Evolutionary conservation across 2,329 filamentous ascomycete genomes (phyloP), one percentile per base, ranked within the genome.

Genomic region (Sphaerostilbella broomeana): DNA sequence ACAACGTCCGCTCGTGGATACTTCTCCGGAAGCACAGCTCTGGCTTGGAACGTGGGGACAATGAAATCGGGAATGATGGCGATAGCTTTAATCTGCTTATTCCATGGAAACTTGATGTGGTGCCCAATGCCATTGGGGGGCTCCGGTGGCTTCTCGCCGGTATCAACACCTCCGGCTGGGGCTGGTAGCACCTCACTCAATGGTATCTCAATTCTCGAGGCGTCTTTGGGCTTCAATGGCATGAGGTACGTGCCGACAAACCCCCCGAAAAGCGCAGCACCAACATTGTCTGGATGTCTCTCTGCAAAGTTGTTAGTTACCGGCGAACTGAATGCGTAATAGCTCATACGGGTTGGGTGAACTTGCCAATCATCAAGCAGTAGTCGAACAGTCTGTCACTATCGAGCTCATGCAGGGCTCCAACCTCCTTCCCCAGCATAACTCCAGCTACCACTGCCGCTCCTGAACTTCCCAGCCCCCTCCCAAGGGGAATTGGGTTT

Each of bases 211-310:
- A 84, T 88, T 47, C 92, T 78, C 46, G 87, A 86, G 45, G 88
- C 82, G 55, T 97, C 90, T 61, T 88, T 86, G 4, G 88, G 85
- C 50, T 85, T 80, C 49, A 97, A 73, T 44, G 94, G 90, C 66
- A 94, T 94, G 45, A 97, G 76, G 59, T 97, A 97, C 13, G 90
- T 95, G 45, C 92, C 92, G 18, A 98, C 88, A 51, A 98, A 97
- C 21, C 92, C 92, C 50, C 92, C 92, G 55, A 94, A 97, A 24
- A 97, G 77, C 6, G 92, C 89, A 11, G 92, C 92, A 42, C 89
- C 92, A 36, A 98, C 87, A 57, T 95, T 95, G 65, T 95, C 88
- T 9, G 88, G 88, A 62, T 95, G 88, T 48, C 87, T 79, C 64
- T 95, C 78, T 80, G 46, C 60, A 39, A 11, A 18, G 17, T 20